Conservation (phyloP, 495 filamentous ascomycete species). For the Delitschia confertaspora region DNA sequence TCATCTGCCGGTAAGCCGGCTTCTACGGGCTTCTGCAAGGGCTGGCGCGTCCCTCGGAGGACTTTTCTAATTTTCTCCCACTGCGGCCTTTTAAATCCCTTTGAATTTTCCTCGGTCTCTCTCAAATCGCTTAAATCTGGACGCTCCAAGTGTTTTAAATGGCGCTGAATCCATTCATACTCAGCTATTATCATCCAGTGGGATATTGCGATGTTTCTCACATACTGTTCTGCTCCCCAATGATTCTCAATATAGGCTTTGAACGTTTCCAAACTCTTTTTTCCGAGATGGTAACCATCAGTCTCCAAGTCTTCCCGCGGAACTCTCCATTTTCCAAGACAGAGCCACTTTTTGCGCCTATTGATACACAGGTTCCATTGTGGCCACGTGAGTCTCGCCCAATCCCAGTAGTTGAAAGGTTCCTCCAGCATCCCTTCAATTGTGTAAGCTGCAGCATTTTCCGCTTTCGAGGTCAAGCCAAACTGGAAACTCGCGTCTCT, state of each 20-base stretch:
- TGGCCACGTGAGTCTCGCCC: slow-evolving; percentile 3
- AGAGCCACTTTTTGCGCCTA: slow-evolving; percentile 2
- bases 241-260: not conserved
- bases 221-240: slow-evolving; percentile 3
- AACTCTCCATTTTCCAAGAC: slow-evolving; percentile 4
- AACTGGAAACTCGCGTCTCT: not conserved
- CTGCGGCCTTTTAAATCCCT: not conserved
- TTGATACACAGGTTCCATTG: not conserved
- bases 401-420: slow-evolving; percentile 22
- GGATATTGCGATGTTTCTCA: slow-evolving; percentile 14
- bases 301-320: not conserved
- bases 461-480: not conserved
- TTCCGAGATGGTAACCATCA: not conserved
- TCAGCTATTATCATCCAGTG: slow-evolving; percentile 15
- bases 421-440: slow-evolving; percentile 6
- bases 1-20: too few species aligned
- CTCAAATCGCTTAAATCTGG: slow-evolving; percentile 18
- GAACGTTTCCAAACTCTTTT: slow-evolving; percentile 11
- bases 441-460: not conserved
- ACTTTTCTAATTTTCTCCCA: not conserved
- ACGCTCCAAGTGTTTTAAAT: slow-evolving; percentile 7
- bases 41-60: not conserved
- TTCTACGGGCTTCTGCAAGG: not conserved
- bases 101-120: not conserved
- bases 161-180: slow-evolving; percentile 8